Conservation (phyloP, 495 filamentous ascomycete species). For the Cenococcum geophilum region DNA sequence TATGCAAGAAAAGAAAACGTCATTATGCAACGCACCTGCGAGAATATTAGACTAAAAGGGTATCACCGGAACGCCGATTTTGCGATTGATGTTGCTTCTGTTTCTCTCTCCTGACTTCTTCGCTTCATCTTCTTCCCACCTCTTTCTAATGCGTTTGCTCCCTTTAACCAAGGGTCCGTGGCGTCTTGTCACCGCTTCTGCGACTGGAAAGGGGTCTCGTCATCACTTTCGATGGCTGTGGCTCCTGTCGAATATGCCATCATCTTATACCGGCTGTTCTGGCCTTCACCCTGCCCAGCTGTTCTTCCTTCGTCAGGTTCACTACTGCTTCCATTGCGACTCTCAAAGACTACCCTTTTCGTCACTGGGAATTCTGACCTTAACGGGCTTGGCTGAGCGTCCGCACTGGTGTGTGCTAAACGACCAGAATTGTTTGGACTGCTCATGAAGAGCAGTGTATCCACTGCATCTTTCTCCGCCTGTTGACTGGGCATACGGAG, state of each 20-base stretch:
- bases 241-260: neutral
- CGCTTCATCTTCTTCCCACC: too few relatives aligned
- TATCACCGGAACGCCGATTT: constrained; percentile 26
- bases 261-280: neutral
- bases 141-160: too few relatives aligned
- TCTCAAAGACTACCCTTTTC: constrained; percentile 31
- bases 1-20: constrained; percentile 3
- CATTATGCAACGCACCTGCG: constrained; percentile 1
- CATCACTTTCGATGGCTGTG: neutral
- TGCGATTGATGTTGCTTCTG: constrained; percentile 1
- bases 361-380: constrained; percentile 17
- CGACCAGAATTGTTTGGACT: constrained; percentile 65
- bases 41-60: constrained; percentile 2
- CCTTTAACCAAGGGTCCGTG: too few relatives aligned
- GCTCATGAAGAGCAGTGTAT: constrained; percentile 80
- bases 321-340: neutral
- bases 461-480: constrained; percentile 80
- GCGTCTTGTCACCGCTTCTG: neutral
- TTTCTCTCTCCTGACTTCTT: neutral
- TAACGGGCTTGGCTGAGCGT: constrained; percentile 24
- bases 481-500: constrained; percentile 57
- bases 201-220: neutral
- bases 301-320: neutral
- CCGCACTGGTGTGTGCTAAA: constrained; percentile 22
- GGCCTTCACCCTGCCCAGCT: neutral